A percentile compares a stretch with the other conserved stretches of the same genome.
phyloP scores from a whole-genome alignment of 1,284 basidiomycete genomes.

The Coriolopsis trogii region DNA sequence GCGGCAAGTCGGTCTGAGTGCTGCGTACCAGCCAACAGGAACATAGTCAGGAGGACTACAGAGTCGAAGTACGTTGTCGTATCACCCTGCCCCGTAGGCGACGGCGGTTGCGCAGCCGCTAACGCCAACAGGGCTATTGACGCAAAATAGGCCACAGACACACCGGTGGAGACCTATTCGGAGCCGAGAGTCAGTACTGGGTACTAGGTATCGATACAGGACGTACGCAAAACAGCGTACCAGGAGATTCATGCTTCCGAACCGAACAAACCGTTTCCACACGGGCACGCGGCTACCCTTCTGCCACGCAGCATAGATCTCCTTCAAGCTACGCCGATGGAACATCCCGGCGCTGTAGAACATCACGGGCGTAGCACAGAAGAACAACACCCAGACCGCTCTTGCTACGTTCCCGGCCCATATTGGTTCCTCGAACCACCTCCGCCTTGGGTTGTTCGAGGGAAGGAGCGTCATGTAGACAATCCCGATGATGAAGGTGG shows the following conservation, averaged over 20 bases:
- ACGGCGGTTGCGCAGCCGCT: slow-evolving; percentile 48
- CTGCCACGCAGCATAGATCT: slow-evolving; percentile 59
- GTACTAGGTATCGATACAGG: no score
- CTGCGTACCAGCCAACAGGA: slow-evolving; percentile 70
- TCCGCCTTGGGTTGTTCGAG: slow-evolving; percentile 46
- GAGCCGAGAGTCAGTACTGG: neutral
- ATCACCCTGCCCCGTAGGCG: slow-evolving; percentile 43
- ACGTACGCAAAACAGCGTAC: slow-evolving; percentile 37
- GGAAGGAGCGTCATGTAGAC: slow-evolving; percentile 76
- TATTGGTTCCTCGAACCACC: slow-evolving; percentile 59
- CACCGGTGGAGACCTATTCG: slow-evolving; percentile 62
- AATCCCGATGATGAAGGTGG: slow-evolving; percentile 80
- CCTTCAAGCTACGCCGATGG: slow-evolving; percentile 59
- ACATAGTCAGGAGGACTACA: slow-evolving; percentile 80
- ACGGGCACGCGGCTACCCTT: slow-evolving; percentile 54
- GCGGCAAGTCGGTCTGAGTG: neutral
- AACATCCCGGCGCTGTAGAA: slow-evolving; percentile 65
- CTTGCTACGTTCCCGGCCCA: slow-evolving; percentile 66
- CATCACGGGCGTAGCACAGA: slow-evolving; percentile 73
- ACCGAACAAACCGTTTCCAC: slow-evolving; percentile 59
- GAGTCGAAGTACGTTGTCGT: slow-evolving; percentile 81
- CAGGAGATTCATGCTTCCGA: slow-evolving; percentile 86
- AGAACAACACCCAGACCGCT: slow-evolving; percentile 63
- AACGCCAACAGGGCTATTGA: slow-evolving; percentile 73
- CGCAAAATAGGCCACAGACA: slow-evolving; percentile 78